phyloP scores from a whole-genome alignment of 176 grass and related monocot species.

The Zea mays region Zm-B73-REFERENCE-NAM-5.0 NC_050105.1:27696001-27696500 shows the following conservation, averaged over 20 bases:
- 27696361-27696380: constrained; percentile 15
- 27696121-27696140: not conserved
- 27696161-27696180: not conserved
- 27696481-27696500: constrained; percentile 75
- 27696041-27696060: not conserved
- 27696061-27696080: not conserved
- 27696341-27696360: constrained; percentile 9
- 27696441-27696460: constrained; percentile 91
- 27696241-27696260: not conserved
- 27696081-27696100: not conserved
- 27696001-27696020: not conserved
- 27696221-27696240: not conserved
- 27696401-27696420: constrained; percentile 44
- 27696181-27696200: not conserved
- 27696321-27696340: not conserved
- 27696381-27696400: constrained; percentile 55
- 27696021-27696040: not conserved
- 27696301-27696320: not conserved
- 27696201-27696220: not conserved
- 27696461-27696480: constrained; percentile 91
- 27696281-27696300: constrained; percentile 12
- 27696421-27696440: constrained; percentile 59
- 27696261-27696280: constrained; percentile 5
- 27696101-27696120: constrained; percentile 8
- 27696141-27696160: constrained; percentile 6